Conservation (phyloP, 805 yeast species). For the Brettanomyces sp. region DNA sequence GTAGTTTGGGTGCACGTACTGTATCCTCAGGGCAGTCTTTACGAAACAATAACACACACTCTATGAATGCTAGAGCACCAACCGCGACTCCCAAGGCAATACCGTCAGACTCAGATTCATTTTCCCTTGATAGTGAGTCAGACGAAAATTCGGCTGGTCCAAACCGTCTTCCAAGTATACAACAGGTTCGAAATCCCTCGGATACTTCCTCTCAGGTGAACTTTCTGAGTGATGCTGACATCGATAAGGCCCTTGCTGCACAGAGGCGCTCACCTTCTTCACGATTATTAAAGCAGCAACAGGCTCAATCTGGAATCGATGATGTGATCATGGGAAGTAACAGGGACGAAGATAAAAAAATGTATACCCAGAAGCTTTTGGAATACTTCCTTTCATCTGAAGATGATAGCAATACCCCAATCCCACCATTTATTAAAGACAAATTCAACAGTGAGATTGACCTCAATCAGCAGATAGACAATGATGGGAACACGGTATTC, state of each 20-base stretch:
- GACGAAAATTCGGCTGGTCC: neutral
- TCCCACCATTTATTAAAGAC: constrained; percentile 59
- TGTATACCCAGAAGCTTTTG: constrained; percentile 36
- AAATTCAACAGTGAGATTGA: constrained; percentile 46
- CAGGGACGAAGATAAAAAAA: constrained; percentile 22
- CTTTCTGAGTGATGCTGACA: constrained; percentile 43
- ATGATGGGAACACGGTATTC: constrained; percentile 88
- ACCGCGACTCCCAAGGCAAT: constrained; percentile 1
- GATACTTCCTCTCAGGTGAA: constrained; percentile 40
- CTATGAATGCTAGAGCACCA: no score
- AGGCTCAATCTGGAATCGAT: neutral
- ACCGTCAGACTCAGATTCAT: constrained; percentile 5
- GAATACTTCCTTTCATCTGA: constrained; percentile 51
- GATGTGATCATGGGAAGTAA: neutral
- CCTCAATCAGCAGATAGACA: constrained; percentile 76
- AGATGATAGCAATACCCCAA: constrained; percentile 28
- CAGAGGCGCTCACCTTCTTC: constrained; percentile 1
- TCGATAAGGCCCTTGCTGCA: constrained; percentile 8
- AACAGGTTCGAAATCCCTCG: neutral
- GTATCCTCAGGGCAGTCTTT: neutral
- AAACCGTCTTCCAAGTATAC: neutral
- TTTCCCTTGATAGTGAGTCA: constrained; percentile 6
- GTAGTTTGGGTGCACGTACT: neutral
- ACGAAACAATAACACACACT: neutral
- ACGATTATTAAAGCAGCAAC: neutral